These are phyloP conservation scores for Paramecium sonneborni DNA, from an alignment of 73 alveolate species.

Conservation along the genomic window DNA sequence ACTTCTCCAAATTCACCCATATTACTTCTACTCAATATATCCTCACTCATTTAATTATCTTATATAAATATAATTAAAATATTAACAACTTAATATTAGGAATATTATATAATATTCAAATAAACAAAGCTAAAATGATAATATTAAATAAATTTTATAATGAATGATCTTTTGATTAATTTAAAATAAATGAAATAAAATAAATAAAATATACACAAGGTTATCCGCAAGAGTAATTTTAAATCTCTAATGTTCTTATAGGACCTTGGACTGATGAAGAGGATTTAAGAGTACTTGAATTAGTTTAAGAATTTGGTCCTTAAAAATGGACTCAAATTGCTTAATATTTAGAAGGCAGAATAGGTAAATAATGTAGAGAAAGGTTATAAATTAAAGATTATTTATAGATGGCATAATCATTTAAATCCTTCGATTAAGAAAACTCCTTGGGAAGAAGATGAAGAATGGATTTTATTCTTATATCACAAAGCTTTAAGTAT, in stretches of 20 bases:
- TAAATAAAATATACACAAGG: slow-evolving; percentile 11
- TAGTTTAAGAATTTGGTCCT: slow-evolving; percentile 85
- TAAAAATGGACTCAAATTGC: slow-evolving; percentile 90
- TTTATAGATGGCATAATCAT: slow-evolving; percentile 96
- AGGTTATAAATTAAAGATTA: slow-evolving; percentile 71
- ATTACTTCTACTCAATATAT: background rate
- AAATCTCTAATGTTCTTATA: background rate
- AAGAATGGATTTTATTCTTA: slow-evolving; percentile 88
- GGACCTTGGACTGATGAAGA: slow-evolving; percentile 93
- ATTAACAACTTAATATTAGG: background rate
- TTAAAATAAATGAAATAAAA: slow-evolving; percentile 29
- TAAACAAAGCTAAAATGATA: background rate
- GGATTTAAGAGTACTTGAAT: slow-evolving; percentile 77
- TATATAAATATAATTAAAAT: background rate
- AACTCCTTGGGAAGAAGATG: slow-evolving; percentile 91
- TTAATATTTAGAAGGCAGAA: slow-evolving; percentile 82
- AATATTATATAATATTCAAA: background rate
- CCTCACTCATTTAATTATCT: slow-evolving; percentile 11
- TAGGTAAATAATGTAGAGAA: slow-evolving; percentile 63
- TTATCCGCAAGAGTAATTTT: slow-evolving; percentile 26
- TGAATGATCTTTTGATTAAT: slow-evolving; percentile 32
- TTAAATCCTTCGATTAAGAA: slow-evolving; percentile 93
- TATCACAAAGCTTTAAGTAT: slow-evolving; percentile 71
- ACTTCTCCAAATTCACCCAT: slow-evolving; percentile 35
- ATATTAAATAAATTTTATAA: slow-evolving; percentile 5